Conservation (phyloP, 2,329 filamentous ascomycete genomes). For the Scolecobasidium constrictum region DNA sequence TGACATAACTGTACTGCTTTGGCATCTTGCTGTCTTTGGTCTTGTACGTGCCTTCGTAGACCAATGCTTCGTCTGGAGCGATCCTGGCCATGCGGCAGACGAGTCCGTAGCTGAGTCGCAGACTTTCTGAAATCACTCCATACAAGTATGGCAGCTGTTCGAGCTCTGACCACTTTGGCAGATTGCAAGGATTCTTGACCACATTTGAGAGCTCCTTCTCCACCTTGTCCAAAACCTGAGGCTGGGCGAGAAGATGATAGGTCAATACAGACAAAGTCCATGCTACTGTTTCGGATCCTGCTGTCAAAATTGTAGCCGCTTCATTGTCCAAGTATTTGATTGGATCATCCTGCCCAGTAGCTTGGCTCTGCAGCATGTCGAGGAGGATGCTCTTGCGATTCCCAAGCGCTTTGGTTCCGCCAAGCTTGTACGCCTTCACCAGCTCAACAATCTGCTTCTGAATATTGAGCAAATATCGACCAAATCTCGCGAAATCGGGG, state of each 20-base stretch:
- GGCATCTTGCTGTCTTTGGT: background rate
- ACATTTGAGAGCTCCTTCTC: conserved; percentile 9
- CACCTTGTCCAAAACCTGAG: conserved; percentile 4
- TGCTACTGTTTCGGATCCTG: conserved; percentile 27
- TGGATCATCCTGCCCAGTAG: conserved; percentile 13
- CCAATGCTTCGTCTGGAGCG: conserved; percentile 13
- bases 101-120: conserved; percentile 18
- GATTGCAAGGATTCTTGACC: conserved; percentile 2
- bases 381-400: conserved; percentile 9
- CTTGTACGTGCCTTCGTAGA: conserved; percentile 5
- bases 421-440: background rate
- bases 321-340: conserved; percentile 24
- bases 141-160: conserved; percentile 6
- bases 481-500: too few relatives aligned
- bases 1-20: conserved; percentile 8
- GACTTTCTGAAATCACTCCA: conserved; percentile 3
- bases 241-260: conserved; percentile 11
- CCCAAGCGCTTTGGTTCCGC: background rate
- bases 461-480: too few relatives aligned
- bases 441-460: background rate
- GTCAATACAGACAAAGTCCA: conserved; percentile 9
- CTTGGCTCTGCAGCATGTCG: conserved; percentile 6
- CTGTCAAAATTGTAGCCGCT: conserved; percentile 25
- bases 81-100: conserved; percentile 15
- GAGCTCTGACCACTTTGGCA: conserved; percentile 12